Evolutionary conservation across 257 asterid species (phyloP).

Genomic region (Hygrophila difformis): DNA sequence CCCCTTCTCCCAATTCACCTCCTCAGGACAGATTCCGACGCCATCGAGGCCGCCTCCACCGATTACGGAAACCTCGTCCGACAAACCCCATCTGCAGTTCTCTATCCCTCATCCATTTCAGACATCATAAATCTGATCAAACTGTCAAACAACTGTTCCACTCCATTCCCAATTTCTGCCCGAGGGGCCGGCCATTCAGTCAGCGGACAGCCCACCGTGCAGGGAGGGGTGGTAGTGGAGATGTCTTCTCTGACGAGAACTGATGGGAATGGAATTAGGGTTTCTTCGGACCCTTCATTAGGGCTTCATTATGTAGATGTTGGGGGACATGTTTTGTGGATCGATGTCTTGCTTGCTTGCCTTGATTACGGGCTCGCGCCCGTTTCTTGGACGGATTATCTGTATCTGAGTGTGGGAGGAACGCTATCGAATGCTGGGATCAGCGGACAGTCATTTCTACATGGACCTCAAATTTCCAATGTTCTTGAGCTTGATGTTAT

Average conservation of each 20-base stretch:
- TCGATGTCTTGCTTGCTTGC: background rate
- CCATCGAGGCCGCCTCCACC: slow-evolving; percentile 24
- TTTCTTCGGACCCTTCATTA: slow-evolving; percentile 27
- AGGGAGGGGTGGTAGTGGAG: slow-evolving; percentile 55
- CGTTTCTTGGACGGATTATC: background rate
- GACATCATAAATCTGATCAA: slow-evolving; percentile 30
- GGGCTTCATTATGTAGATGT: slow-evolving; percentile 52
- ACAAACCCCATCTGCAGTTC: slow-evolving; percentile 38
- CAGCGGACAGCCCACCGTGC: slow-evolving; percentile 65
- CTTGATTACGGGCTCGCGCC: background rate
- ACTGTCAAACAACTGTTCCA: slow-evolving; percentile 26
- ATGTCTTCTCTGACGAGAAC: slow-evolving; percentile 29
- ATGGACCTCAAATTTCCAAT: background rate
- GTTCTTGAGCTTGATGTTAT: slow-evolving; percentile 14
- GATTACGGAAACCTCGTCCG: slow-evolving; percentile 44
- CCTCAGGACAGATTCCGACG: no score
- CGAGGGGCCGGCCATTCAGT: no score
- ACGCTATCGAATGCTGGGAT: background rate
- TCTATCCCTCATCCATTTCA: slow-evolving; percentile 27
- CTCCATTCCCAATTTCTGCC: no score
- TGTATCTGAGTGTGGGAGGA: background rate
- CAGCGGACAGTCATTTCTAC: background rate
- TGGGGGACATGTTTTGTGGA: background rate
- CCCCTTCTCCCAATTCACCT: no score
- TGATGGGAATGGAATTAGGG: slow-evolving; percentile 25